These are phyloP conservation scores for Papilionanthe hybrid DNA, from an alignment of 116 monocot species.

Conservation along the genomic window DNA sequence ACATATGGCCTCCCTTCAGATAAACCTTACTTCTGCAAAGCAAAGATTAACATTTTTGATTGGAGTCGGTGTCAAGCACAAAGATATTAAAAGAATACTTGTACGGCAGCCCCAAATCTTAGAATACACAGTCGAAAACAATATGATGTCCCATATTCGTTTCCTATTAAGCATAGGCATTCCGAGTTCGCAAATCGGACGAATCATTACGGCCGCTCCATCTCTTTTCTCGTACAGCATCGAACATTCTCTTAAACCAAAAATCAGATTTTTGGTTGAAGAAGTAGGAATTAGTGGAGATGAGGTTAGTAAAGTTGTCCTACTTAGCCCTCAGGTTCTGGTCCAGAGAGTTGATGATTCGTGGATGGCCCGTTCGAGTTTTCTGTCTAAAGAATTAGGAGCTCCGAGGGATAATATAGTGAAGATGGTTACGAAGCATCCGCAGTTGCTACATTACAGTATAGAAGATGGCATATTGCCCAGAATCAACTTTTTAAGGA, in stretches of 20 bases:
- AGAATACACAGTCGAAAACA: conserved; percentile 80
- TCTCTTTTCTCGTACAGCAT: conserved; percentile 93
- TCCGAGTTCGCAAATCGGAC: conserved; percentile 71
- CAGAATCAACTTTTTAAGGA: conserved; percentile 91
- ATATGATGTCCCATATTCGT: conserved; percentile 74
- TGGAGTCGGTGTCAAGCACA: conserved; percentile 64
- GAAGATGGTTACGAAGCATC: conserved; percentile 94
- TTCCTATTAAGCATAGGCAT: conserved; percentile 73
- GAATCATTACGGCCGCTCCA: conserved; percentile 71
- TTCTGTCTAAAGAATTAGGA: conserved; percentile 78
- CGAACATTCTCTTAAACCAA: conserved; percentile 80
- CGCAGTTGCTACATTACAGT: conserved; percentile 95
- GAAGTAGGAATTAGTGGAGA: conserved; percentile 75
- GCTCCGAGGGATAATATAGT: conserved; percentile 84
- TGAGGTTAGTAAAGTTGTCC: conserved; percentile 84
- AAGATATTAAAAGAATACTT: conserved; percentile 74
- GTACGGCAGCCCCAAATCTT: conserved; percentile 90
- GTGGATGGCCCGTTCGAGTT: conserved; percentile 67
- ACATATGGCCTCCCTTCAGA: conserved; percentile 81
- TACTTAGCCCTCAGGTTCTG: conserved; percentile 90
- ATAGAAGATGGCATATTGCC: conserved; percentile 94
- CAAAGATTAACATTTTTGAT: conserved; percentile 81
- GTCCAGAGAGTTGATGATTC: conserved; percentile 77
- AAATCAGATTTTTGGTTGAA: conserved; percentile 79
- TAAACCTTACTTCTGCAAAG: conserved; percentile 61